Percentiles rank a stretch among this genome's conserved stretches.
Conservation (phyloP, 306 rosid genomes). For the Cucumis sativus region DNA sequence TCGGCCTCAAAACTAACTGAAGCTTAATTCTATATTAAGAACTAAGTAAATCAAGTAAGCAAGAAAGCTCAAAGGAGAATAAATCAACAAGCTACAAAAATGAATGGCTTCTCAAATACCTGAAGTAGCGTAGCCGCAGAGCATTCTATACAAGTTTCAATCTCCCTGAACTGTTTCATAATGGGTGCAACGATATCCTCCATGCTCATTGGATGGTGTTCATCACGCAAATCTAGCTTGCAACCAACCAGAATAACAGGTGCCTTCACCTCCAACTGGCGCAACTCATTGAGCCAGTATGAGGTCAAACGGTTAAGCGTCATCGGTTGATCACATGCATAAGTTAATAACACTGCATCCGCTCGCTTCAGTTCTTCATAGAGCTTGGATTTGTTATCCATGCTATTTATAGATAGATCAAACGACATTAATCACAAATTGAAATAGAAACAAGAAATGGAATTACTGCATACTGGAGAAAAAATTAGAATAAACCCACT, state of each 20-base stretch:
- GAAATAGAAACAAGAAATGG: background rate
- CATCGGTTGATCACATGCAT: conserved; percentile 58
- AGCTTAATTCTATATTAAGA: background rate
- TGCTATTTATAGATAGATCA: conserved; percentile 24
- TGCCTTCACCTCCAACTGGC: conserved; percentile 43
- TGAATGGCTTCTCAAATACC: conserved; percentile 14
- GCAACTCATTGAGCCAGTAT: conserved; percentile 66
- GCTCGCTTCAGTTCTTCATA: conserved; percentile 71
- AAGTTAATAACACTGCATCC: conserved; percentile 66
- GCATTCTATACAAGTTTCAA: conserved; percentile 44
- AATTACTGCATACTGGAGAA: background rate
- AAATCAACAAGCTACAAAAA: background rate
- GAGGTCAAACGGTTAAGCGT: conserved; percentile 44
- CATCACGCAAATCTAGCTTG: conserved; percentile 42
- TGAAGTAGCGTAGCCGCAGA: conserved; percentile 27
- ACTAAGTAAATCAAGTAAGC: background rate
- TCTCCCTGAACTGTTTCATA: conserved; percentile 34
- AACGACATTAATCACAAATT: background rate
- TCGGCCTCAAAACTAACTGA: background rate
- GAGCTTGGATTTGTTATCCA: conserved; percentile 51
- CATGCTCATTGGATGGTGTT: conserved; percentile 13
- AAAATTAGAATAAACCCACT: background rate
- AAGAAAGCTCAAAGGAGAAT: background rate
- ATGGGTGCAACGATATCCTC: conserved; percentile 38
- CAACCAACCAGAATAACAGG: conserved; percentile 41